Evolutionary conservation across 129 eudicot genomes (phyloP).

Genomic region (Helianthus tuberosus): DNA sequence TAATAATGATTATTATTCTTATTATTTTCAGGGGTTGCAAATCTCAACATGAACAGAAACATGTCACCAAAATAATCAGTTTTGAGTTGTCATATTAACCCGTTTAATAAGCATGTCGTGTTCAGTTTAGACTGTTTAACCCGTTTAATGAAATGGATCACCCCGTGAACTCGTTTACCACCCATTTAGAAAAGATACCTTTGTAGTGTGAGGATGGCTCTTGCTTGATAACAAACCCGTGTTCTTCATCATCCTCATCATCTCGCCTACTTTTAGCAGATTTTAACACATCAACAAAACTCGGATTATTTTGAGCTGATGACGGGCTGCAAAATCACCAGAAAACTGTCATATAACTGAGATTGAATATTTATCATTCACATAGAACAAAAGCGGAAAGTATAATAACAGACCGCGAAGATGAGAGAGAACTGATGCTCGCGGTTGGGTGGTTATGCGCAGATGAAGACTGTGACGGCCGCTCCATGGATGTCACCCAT

Average conservation of each 20-base stretch:
- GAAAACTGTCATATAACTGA: neutral
- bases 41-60: too few species aligned
- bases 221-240: constrained; percentile 67
- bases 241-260: constrained; percentile 74
- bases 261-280: constrained; percentile 60
- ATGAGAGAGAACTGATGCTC: constrained; percentile 59
- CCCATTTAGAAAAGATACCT: constrained; percentile 39
- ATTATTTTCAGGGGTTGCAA: too few species aligned
- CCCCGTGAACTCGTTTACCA: too few species aligned
- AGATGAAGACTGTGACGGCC: constrained; percentile 75
- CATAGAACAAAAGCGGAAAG: constrained; percentile 13
- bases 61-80: too few species aligned
- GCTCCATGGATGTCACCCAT: constrained; percentile 59
- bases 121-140: too few species aligned
- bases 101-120: too few species aligned
- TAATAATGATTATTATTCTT: too few species aligned
- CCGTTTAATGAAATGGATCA: too few species aligned
- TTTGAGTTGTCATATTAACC: too few species aligned
- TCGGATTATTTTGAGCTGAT: constrained; percentile 53
- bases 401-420: constrained; percentile 62
- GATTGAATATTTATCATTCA: neutral
- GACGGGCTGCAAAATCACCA: constrained; percentile 54
- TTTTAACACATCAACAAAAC: constrained; percentile 80
- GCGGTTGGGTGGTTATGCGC: constrained; percentile 45
- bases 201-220: constrained; percentile 63